Conservation (phyloP, 23 red algal species). For the Gracilaria vermiculophylla region DNA sequence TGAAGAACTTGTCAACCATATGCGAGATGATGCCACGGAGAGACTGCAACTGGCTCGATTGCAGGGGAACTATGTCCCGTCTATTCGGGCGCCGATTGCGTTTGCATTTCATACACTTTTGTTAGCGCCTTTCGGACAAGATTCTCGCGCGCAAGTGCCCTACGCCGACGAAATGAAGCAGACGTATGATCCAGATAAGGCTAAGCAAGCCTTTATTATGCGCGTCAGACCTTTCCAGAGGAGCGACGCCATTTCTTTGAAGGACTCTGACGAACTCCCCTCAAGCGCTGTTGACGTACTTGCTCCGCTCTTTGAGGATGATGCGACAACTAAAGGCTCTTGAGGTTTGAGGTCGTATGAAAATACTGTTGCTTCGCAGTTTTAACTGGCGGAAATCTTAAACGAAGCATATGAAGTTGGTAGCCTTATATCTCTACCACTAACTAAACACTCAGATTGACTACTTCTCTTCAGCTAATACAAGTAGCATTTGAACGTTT, state of each 20-base stretch:
- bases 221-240: slow-evolving; percentile 36
- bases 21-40: slow-evolving; percentile 96
- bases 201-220: slow-evolving; percentile 50
- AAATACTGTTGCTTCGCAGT: slow-evolving; percentile 13
- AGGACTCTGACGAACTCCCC: slow-evolving; percentile 12
- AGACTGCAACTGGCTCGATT: slow-evolving; percentile 92
- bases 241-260: neutral
- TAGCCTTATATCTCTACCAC: slow-evolving; percentile 1
- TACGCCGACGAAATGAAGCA: slow-evolving; percentile 57
- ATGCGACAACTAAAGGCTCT: neutral
- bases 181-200: slow-evolving; percentile 57
- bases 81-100: slow-evolving; percentile 76
- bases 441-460: slow-evolving; percentile 35
- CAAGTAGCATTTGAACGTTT: neutral
- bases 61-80: slow-evolving; percentile 88
- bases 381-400: neutral
- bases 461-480: neutral
- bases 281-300: neutral
- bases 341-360: neutral
- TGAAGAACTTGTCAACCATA: slow-evolving; percentile 76
- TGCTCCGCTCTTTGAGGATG: slow-evolving; percentile 35
- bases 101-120: slow-evolving; percentile 83
- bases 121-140: slow-evolving; percentile 53
- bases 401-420: neutral
- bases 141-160: slow-evolving; percentile 31